Evolutionary conservation across 768 basidiomycete species (phyloP), one percentile per base, ranked within the genome.

Genomic region (Pulveroboletus frians): DNA sequence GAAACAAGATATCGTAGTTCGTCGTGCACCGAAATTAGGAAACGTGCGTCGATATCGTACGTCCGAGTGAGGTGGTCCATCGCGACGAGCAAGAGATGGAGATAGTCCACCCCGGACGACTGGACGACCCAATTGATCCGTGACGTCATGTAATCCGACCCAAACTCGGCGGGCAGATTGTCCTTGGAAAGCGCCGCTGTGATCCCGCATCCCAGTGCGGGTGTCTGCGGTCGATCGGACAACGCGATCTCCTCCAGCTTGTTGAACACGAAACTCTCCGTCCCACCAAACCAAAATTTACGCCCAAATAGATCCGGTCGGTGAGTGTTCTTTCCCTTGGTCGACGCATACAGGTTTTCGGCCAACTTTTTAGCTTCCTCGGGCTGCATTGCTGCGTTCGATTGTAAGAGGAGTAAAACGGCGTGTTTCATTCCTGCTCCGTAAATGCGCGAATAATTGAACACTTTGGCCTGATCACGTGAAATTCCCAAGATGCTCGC

Each of bases 41-140:
- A 99, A 7, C 96, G 80, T 2, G 94, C 94, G 10, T 86, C 61
- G 61, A 98, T 96, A 56, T 78, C 70, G 71, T 94, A 98, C 46
- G 80, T 84, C 39, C 69, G 66, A 48, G 85, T 83, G 32, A 99
- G 79, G 64, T 95, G 77, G 52, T 92, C 82, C 94, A 97, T 98
- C 5, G 92, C 80, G 40, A 94, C 91, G 60, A 99, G 92, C 51
- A 98, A 79, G 34, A 99, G 82, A 61, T 99, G 96, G 9, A 98
- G 84, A 63, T 99, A 98, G 67, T 98, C 96, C 37, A 98, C 95
- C 4, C 95, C 96, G 0, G 93, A 96, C 4, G 94, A 97, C 61
- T 98, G 96, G 6, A 98, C 96, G 42, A 94, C 96, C 96, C 96
- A 98, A 63, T 99, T 99, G 72, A 98, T 94, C 37, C 96, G 82